Evolutionary conservation across 495 filamentous ascomycete species (phyloP), one percentile per base, ranked within the genome.

Genomic region (Haplographium delicatum): DNA sequence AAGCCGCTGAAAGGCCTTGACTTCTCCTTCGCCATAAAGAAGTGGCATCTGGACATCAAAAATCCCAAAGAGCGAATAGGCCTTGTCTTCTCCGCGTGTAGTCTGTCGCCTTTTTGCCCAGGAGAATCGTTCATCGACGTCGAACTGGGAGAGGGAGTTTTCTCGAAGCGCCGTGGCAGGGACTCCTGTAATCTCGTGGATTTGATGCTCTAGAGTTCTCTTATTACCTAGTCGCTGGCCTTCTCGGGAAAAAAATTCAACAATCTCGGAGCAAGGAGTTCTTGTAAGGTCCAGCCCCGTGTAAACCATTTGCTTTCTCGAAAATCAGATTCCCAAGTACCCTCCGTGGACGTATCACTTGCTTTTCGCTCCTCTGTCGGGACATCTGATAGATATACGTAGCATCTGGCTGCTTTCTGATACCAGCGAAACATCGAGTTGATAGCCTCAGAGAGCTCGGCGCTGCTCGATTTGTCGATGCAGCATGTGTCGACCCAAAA

Each of bases 401-500:
- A n/a, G n/a, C n/a, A n/a, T n/a, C n/a, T n/a, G n/a, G n/a, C n/a
- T n/a, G n/a, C n/a, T n/a, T n/a, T n/a, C n/a, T n/a, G n/a, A n/a
- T n/a, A n/a, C n/a, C n/a, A n/a, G n/a, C n/a, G n/a, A n/a, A n/a
- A n/a, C n/a, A n/a, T n/a, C n/a, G n/a, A n/a, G n/a, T n/a, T n/a
- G n/a, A n/a, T n/a, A n/a, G n/a, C n/a, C n/a, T n/a, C n/a, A n/a
- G n/a, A n/a, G n/a, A n/a, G n/a, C 51, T 74, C 68, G 13, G 67
- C 67, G 38, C 68, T 72, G 49, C 64, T 67, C 3, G 52, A 59
- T 18, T 73, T 72, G 42, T 74, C 65, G 54, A 73, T 73, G 44
- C 70, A 74, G 42, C 70, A 74, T 0, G 69, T 71, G 37, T 73
- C 65, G 18, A 68, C 50, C 66, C 66, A 70, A 19, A 60, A 45